These are phyloP conservation scores for Musa balbisiana DNA, from an alignment of 202 grass and related monocot genomes.

Conservation along the genomic window DNA sequence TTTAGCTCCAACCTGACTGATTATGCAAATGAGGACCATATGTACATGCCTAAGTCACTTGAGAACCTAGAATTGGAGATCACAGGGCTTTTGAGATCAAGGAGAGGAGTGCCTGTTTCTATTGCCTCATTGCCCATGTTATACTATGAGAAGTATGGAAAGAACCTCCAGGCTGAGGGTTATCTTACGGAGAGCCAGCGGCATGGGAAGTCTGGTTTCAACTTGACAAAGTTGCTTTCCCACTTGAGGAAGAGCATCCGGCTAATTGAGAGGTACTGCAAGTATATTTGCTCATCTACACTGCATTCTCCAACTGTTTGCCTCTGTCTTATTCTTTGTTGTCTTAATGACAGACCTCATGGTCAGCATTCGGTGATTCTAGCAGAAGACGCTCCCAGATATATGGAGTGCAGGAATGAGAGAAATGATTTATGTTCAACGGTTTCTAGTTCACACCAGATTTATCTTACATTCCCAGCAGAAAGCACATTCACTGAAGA, in stretches of 20 bases:
- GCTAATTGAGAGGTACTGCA: constrained; percentile 34
- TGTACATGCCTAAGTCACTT: constrained; percentile 15
- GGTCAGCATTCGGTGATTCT: constrained; percentile 30
- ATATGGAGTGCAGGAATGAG: constrained; percentile 25
- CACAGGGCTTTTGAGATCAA: constrained; percentile 30
- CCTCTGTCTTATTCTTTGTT: constrained; percentile 5
- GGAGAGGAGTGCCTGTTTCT: constrained; percentile 17
- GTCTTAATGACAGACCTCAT: constrained; percentile 29
- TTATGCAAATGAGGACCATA: not conserved
- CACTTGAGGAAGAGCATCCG: constrained; percentile 33
- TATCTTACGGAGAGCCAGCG: constrained; percentile 39
- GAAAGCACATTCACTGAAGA: constrained; percentile 41
- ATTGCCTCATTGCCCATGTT: constrained; percentile 35
- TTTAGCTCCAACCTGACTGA: not conserved
- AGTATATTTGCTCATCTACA: not conserved
- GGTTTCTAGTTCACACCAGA: constrained; percentile 30
- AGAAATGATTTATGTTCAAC: constrained; percentile 23
- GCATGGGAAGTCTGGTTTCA: constrained; percentile 33
- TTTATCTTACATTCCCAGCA: constrained; percentile 50
- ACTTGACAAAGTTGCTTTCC: constrained; percentile 42
- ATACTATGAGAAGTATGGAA: constrained; percentile 34
- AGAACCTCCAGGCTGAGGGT: constrained; percentile 29
- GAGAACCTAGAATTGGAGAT: constrained; percentile 53
- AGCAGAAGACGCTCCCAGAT: constrained; percentile 32
- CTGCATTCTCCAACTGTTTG: not conserved